Evolutionary conservation across 2,329 filamentous ascomycete genomes (phyloP), one percentile per base, ranked within the genome.

Genomic region (Talaromyces sp.): DNA sequence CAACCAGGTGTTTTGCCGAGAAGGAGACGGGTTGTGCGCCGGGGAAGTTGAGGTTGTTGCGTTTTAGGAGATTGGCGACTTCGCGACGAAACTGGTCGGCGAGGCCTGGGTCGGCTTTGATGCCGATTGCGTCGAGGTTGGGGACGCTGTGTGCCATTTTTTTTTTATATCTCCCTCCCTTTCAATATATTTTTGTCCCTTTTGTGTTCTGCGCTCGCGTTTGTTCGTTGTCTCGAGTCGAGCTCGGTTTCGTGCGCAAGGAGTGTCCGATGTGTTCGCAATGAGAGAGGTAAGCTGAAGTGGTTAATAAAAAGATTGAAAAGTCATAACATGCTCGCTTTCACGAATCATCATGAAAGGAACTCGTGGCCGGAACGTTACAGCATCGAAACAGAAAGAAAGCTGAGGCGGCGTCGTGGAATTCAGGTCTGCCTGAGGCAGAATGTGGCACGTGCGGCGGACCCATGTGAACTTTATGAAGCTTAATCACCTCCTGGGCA

Each of bases 11-110:
- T 68, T 86, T 83, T 62, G 89, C 83, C 60, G 90, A 83, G 74
- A 99, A 99, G 71, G 91, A 96, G 66, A 99, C 93, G 14, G 95
- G 95, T 76, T 99, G 95, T 57, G 95, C 94, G 70, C 87, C 95
- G 0, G 95, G 93, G 68, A 99, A 99, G 66, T 79, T 83, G 28
- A 80, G 78, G 67, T 85, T 87, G 58, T 83, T 82, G 68, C 92
- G 85, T 18, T 84, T 83, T n/a, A 99, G 85, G 52, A 97, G 83
- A 5, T 82, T 72, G 30, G 91, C 89, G 62, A 96, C 91, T 72
- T 92, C 89, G 63, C 81, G 80, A 63, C 89, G 89, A 76, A 96
- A 86, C 18, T 79, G 71, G 55, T 79, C 71, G 54, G 89, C 82
- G 12, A 91, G 79, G 1, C 84, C 77, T n/a, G 81, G 81, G 23